Conservation (phyloP, 1,139 yeast genomes). For the Hansenula lynferdii region DNA sequence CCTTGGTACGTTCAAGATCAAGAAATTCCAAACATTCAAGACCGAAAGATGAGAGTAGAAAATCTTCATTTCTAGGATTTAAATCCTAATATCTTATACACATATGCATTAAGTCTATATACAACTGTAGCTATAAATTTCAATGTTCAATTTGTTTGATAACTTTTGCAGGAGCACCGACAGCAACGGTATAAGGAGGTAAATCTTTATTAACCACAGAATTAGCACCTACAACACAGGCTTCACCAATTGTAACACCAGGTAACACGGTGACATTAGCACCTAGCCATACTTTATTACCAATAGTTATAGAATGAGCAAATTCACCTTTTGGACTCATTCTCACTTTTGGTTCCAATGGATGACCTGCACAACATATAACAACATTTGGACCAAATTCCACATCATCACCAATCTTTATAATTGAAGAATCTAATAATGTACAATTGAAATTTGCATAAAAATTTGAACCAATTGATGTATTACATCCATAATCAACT, state of each 20-base stretch:
- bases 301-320: slow-evolving; percentile 53
- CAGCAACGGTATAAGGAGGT: slow-evolving; percentile 48
- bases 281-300: slow-evolving; percentile 68
- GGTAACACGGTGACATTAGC: slow-evolving; percentile 50
- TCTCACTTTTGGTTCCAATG: slow-evolving; percentile 46
- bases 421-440: slow-evolving; percentile 55
- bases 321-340: slow-evolving; percentile 38
- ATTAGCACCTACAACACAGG: slow-evolving; percentile 65
- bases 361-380: slow-evolving; percentile 61
- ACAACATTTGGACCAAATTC: slow-evolving; percentile 62
- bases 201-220: slow-evolving; percentile 54
- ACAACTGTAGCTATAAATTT: background rate
- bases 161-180: slow-evolving; percentile 57
- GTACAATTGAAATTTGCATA: slow-evolving; percentile 54
- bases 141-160: slow-evolving; percentile 24
- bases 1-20: slow-evolving; percentile 9
- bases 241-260: slow-evolving; percentile 65
- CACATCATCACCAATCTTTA: slow-evolving; percentile 55
- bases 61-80: slow-evolving; percentile 17
- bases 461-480: slow-evolving; percentile 42
- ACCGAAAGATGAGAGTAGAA: slow-evolving; percentile 3
- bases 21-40: background rate
- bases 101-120: too few relatives aligned
- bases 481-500: slow-evolving; percentile 57
- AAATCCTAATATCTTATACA: slow-evolving; percentile 2